Evolutionary conservation across 163 green algal species (phyloP), one percentile per base, ranked within the genome.

Genomic region (Scenedesmus sp.): DNA sequence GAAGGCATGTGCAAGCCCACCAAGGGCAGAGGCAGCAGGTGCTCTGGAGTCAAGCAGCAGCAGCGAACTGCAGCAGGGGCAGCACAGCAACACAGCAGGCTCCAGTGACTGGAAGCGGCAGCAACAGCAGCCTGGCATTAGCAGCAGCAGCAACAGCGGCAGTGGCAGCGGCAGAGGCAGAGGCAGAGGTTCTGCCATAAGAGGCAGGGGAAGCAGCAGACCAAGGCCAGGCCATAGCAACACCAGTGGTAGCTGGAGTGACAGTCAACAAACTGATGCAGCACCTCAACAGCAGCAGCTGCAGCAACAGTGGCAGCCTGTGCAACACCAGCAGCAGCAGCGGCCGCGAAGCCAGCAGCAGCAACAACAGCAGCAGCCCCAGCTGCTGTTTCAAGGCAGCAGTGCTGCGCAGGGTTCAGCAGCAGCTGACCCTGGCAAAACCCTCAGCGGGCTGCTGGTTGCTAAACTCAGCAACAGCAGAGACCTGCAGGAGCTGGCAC

Each of bases 351-450:
- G 37, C 7, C 79, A 82, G 26, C 40, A 56, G 56, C 40, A 91
- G 85, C 73, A 92, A 18, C 80, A 88, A 20, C 35, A 91, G 81
- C 56, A 92, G 24, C 73, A 89, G 85, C 76, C 53, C 16, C 33
- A 73, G 56, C 79, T 80, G 56, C 56, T 91, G 56, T 87, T 91
- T 44, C 87, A 91, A 42, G 79, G 76, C 40, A 37, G 87, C 79
- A 86, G 51, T 40, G 43, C 6, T 2, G 43, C 68, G 56, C 86
- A 78, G 65, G 65, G 65, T 76, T n/a, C 79, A 73, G 44, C 80
- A n/a, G 44, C 35, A 79, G 12, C 42, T 61, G 51, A 81, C 20
- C 26, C 81, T 44, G 80, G 20, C 7, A 56, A 49, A 42, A 30
- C 37, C 79, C 26, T 51, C 43, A 56, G n/a, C 46, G 42, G 22